phyloP scores from a whole-genome alignment of 345 rosid genomes.

The Ricinus communis region DNA sequence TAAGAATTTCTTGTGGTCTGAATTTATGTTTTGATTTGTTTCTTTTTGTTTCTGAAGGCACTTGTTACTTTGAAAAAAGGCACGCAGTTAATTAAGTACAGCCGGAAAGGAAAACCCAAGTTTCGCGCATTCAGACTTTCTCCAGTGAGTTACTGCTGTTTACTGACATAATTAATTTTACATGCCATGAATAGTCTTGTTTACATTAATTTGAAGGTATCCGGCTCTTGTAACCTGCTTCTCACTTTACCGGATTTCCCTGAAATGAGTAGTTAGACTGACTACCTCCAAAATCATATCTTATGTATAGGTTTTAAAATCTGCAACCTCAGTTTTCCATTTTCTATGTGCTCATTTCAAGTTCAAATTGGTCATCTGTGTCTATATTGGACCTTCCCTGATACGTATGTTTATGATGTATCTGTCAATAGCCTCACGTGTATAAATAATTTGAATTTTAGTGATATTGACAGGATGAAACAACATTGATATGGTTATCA shows the following conservation, averaged over 20 bases:
- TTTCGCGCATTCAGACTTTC: slow-evolving; percentile 56
- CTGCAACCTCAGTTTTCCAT: too few species aligned
- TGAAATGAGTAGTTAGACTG: too few species aligned
- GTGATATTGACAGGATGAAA: slow-evolving; percentile 76
- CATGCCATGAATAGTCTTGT: too few species aligned
- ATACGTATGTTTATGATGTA: background rate
- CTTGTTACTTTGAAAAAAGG: slow-evolving; percentile 79
- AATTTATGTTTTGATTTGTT: slow-evolving; percentile 2
- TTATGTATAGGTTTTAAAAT: too few species aligned
- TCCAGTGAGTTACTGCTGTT: slow-evolving; percentile 45
- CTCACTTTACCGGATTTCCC: too few species aligned
- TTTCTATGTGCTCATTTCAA: background rate
- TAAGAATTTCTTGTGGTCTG: background rate
- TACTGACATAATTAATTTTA: background rate
- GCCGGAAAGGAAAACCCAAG: slow-evolving; percentile 91
- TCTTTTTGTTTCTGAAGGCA: slow-evolving; percentile 55
- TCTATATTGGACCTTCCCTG: background rate
- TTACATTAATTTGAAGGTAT: too few species aligned
- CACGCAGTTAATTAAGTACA: slow-evolving; percentile 81
- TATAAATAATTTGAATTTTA: slow-evolving; percentile 44
- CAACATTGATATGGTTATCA: slow-evolving; percentile 75
- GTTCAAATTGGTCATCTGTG: background rate
- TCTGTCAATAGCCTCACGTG: slow-evolving; percentile 17
- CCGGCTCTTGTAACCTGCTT: too few species aligned
- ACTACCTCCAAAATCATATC: too few species aligned